Conservation (phyloP, 129 eudicot genomes). For the Apium graveolens region DNA sequence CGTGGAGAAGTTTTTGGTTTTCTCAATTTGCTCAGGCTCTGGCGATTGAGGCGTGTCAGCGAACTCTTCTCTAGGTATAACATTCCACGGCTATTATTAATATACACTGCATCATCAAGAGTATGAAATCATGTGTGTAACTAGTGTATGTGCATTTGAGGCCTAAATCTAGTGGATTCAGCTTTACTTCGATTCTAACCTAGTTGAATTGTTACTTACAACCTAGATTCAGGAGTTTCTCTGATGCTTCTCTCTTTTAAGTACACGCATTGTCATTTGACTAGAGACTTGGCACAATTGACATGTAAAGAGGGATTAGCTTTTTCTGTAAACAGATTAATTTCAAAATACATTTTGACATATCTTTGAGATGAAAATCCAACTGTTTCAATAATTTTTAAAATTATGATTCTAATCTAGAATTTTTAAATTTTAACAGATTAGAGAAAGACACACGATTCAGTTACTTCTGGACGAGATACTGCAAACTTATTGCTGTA, state of each 20-base stretch:
- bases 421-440: constrained; percentile 25
- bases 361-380: background rate
- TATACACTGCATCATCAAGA: background rate
- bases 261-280: background rate
- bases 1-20: constrained; percentile 65
- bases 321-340: background rate
- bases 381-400: background rate
- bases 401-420: background rate
- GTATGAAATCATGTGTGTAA: background rate
- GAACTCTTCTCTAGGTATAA: constrained; percentile 66
- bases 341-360: too few relatives aligned
- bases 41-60: constrained; percentile 91
- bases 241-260: background rate
- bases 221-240: background rate
- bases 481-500: constrained; percentile 57
- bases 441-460: constrained; percentile 85
- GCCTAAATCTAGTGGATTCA: background rate
- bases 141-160: background rate
- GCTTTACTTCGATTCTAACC: background rate
- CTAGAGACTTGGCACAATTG: background rate
- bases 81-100: background rate
- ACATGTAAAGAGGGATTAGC: background rate
- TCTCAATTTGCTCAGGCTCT: constrained; percentile 72
- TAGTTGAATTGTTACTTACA: background rate
- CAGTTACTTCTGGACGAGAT: constrained; percentile 87